These are phyloP conservation scores for Coniophora puteana DNA, from an alignment of 1,284 basidiomycete species.

Conservation along the genomic window DNA sequence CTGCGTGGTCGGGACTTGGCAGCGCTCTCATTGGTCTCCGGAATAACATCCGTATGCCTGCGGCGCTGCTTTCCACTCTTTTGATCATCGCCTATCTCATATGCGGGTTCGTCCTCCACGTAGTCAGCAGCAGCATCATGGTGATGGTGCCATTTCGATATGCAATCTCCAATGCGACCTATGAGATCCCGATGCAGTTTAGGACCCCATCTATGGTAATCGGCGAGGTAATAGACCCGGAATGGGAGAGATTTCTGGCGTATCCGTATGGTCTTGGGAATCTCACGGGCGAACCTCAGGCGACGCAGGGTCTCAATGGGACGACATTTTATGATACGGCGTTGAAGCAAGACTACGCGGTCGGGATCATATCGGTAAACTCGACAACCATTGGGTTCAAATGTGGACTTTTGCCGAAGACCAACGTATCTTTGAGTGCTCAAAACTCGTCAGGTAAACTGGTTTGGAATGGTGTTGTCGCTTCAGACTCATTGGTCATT, in stretches of 20 bases:
- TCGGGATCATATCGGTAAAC: neutral
- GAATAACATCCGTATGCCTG: slow-evolving; percentile 2
- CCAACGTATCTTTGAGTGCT: too few species aligned
- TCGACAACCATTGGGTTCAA: neutral
- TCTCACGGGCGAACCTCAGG: too few species aligned
- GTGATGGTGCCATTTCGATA: slow-evolving; percentile 3
- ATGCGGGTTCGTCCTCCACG: slow-evolving; percentile 5
- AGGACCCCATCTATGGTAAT: neutral
- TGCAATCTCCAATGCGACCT: neutral
- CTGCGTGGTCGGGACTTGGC: slow-evolving; percentile 6
- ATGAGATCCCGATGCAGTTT: neutral
- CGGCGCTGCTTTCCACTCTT: too few species aligned
- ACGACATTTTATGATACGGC: slow-evolving; percentile 1
- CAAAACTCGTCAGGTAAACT: too few species aligned
- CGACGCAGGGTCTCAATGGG: too few species aligned
- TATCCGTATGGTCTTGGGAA: neutral
- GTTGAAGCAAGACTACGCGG: too few species aligned
- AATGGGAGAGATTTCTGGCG: too few species aligned
- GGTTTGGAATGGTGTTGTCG: too few species aligned
- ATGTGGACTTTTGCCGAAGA: slow-evolving; percentile 1
- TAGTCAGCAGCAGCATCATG: slow-evolving; percentile 3
- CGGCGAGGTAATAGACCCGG: too few species aligned
- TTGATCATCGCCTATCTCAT: slow-evolving; percentile 1
- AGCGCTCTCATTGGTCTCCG: slow-evolving; percentile 4
- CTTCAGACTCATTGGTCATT: too few species aligned